These are phyloP conservation scores for Aspergillus ochraceus DNA, from an alignment of 2,329 filamentous ascomycete genomes.

Conservation along the genomic window DNA sequence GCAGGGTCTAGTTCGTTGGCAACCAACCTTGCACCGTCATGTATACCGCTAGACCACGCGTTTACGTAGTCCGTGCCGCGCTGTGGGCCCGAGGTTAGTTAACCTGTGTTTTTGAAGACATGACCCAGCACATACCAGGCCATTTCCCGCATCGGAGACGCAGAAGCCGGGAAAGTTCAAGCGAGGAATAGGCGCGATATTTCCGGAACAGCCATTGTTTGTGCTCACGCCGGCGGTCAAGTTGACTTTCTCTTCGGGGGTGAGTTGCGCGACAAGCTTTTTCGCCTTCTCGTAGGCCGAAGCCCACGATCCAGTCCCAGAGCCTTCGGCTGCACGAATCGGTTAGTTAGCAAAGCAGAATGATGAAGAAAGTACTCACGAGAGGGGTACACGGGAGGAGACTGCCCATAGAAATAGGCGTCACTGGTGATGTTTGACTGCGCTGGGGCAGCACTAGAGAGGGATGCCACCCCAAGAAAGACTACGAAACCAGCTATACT, in stretches of 20 bases:
- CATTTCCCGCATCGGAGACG: slow-evolving; percentile 45
- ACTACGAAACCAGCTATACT: neutral
- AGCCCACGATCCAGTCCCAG: slow-evolving; percentile 36
- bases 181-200: slow-evolving; percentile 31
- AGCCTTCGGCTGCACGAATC: slow-evolving; percentile 17
- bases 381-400: slow-evolving; percentile 24
- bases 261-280: slow-evolving; percentile 41
- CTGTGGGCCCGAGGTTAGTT: slow-evolving; percentile 8
- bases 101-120: neutral
- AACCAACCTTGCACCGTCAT: slow-evolving; percentile 28
- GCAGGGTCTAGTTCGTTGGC: neutral
- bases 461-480: slow-evolving; percentile 9
- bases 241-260: slow-evolving; percentile 45
- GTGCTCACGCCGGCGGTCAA: slow-evolving; percentile 26
- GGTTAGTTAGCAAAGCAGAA: neutral
- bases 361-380: slow-evolving; percentile 13
- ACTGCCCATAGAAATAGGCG: slow-evolving; percentile 24
- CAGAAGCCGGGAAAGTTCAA: slow-evolving; percentile 41
- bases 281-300: slow-evolving; percentile 38
- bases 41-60: slow-evolving; percentile 23
- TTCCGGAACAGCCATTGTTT: slow-evolving; percentile 31
- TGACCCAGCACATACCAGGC: slow-evolving; percentile 27
- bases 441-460: slow-evolving; percentile 12
- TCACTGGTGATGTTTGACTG: slow-evolving; percentile 24
- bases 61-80: slow-evolving; percentile 33